Percentiles rank a stretch among this genome's conserved stretches.
Evolutionary conservation across 129 eudicot genomes (phyloP).

Genomic region (Arctium lappa): DNA sequence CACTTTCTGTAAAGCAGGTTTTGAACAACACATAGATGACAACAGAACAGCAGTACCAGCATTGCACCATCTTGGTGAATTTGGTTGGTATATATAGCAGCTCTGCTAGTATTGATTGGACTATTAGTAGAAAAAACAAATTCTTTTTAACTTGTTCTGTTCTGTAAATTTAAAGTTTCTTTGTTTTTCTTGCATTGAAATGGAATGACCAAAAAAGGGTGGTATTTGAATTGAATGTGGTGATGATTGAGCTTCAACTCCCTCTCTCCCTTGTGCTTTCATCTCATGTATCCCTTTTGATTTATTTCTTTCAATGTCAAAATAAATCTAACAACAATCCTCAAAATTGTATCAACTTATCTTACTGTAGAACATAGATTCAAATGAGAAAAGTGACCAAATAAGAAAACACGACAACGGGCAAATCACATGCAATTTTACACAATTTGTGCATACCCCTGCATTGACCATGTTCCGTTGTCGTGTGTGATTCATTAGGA

Average conservation of each 20-base stretch:
- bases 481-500: no score
- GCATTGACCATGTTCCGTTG: no score
- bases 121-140: conserved; percentile 9
- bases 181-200: conserved; percentile 15
- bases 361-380: no score
- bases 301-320: not conserved
- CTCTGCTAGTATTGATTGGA: conserved; percentile 8
- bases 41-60: not conserved
- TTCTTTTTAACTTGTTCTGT: conserved; percentile 1
- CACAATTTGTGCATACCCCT: no score
- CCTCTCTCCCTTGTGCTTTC: not conserved
- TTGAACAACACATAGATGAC: conserved; percentile 20
- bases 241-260: not conserved
- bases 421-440: no score
- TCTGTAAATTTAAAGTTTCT: conserved; percentile 20
- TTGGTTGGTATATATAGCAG: conserved; percentile 17
- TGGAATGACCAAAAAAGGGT: not conserved
- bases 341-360: no score
- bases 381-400: no score
- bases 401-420: no score
- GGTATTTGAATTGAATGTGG: not conserved
- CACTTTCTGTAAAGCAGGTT: conserved; percentile 25
- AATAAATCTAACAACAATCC: no score
- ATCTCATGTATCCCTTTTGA: not conserved
- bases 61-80: conserved; percentile 12